Base-by-base conservation (phyloP, 2,329 filamentous ascomycete species). In the Pseudogymnoascus sp. region DNA sequence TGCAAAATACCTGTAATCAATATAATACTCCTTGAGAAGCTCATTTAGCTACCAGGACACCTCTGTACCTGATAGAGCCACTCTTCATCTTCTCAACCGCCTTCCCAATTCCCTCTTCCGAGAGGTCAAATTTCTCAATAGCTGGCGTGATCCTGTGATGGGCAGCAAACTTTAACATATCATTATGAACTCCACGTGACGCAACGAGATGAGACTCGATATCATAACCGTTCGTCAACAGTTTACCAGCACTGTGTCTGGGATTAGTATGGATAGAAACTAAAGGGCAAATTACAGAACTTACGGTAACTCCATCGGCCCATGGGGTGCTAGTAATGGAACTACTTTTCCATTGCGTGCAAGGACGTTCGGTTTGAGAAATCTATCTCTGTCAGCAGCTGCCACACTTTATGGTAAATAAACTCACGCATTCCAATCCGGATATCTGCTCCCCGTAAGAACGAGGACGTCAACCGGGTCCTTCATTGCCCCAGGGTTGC, bases 271-370 rank as follows among this genome's bases (percentile, higher is more conserved):
- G 3, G 12, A 18, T 28, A 56, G 25, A 18, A 18, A 21, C 5
- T 21, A 8, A 18, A n/a, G 28, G 49, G 7, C 9, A 14, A 7
- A 56, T 8, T 56, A 18, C 5, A 34, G 28, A 4, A 65, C 65
- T 62, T 61, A 68, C 66, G 66, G 67, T 23, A 68, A 61, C 16
- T 66, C 61, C 42, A 68, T 65, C 2, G 59, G 49, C 16, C 34
- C 64, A 23, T 23, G 56, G 18, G 66, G 64, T 6, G 62, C 64
- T 21, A 64, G 42, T 21, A 85, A 77, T 64, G 79, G 80, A 28
- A 84, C 74, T 1, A 79, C 79, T 0, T 76, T 78, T 37, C 83
- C 72, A 67, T 83, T 83, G 1, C 75, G 73, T 9, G 74, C 68
- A 38, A 88, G 72, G 68, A 69, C 46, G 5, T 64, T 43, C 36